phyloP scores from a whole-genome alignment of 2,329 filamentous ascomycete species.

The Aspergillus tanneri region DNA sequence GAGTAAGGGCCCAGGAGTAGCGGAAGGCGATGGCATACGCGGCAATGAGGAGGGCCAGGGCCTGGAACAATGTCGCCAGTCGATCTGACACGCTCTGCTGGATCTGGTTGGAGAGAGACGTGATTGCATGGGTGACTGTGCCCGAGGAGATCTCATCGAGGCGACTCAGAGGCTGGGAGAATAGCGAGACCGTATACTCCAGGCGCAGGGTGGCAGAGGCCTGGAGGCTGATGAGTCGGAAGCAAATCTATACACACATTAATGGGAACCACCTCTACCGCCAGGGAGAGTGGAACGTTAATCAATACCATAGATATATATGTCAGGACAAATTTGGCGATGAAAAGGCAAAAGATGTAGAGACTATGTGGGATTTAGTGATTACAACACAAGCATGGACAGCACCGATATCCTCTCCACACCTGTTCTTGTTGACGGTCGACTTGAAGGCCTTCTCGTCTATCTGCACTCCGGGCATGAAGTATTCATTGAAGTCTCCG shows the following conservation, averaged over 20 bases:
- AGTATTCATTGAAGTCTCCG: conserved; percentile 58
- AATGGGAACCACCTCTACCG: neutral
- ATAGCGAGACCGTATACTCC: conserved; percentile 50
- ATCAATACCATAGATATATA: conserved; percentile 55
- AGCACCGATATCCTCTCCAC: conserved; percentile 18
- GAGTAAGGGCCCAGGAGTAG: conserved; percentile 53
- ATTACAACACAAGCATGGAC: conserved; percentile 28
- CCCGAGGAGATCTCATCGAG: conserved; percentile 53
- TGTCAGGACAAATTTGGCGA: conserved; percentile 53
- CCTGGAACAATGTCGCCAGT: conserved; percentile 46
- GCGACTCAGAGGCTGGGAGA: conserved; percentile 50
- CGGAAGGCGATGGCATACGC: conserved; percentile 53
- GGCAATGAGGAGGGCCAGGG: conserved; percentile 42
- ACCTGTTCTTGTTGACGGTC: conserved; percentile 45
- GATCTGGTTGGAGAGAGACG: conserved; percentile 52
- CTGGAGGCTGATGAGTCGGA: conserved; percentile 49
- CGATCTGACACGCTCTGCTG: conserved; percentile 58
- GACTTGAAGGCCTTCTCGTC: conserved; percentile 51
- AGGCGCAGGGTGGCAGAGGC: conserved; percentile 53
- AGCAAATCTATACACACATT: conserved; percentile 33
- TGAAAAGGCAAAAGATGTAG: conserved; percentile 59
- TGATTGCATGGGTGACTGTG: conserved; percentile 54
- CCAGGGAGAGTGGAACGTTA: neutral
- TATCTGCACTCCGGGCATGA: conserved; percentile 40
- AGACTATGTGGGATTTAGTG: conserved; percentile 38